Conservation (phyloP, 805 yeast genomes). For the Debaryomyces tyrocola region DNA sequence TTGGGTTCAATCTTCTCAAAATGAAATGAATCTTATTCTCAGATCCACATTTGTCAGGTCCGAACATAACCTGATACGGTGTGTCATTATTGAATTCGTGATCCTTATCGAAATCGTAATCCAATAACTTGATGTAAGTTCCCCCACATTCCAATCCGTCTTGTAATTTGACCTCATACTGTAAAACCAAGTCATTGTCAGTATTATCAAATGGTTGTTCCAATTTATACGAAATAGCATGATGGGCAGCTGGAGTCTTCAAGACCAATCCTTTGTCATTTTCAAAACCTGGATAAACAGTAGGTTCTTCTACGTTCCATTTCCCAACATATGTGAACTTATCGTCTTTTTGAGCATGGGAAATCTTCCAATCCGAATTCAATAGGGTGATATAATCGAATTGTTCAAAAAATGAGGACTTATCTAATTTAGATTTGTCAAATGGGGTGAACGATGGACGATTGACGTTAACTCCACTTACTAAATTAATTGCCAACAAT, state of each 20-base stretch:
- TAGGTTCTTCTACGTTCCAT: slow-evolving; percentile 66
- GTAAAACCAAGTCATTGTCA: slow-evolving; percentile 70
- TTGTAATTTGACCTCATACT: slow-evolving; percentile 87
- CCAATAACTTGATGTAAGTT: slow-evolving; percentile 77
- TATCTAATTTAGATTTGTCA: slow-evolving; percentile 30
- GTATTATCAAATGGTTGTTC: slow-evolving; percentile 58
- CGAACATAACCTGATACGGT: slow-evolving; percentile 87
- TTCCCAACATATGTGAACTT: slow-evolving; percentile 65
- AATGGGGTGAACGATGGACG: slow-evolving; percentile 31
- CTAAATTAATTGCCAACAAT: background rate
- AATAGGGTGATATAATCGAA: slow-evolving; percentile 36
- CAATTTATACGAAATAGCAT: slow-evolving; percentile 72
- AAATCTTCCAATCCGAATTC: slow-evolving; percentile 45
- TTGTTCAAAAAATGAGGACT: slow-evolving; percentile 64
- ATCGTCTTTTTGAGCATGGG: slow-evolving; percentile 53
- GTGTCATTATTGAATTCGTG: slow-evolving; percentile 61
- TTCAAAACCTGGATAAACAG: slow-evolving; percentile 53
- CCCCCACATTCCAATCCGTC: slow-evolving; percentile 84
- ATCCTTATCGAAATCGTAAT: slow-evolving; percentile 34
- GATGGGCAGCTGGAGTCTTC: slow-evolving; percentile 74
- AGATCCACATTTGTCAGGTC: slow-evolving; percentile 88
- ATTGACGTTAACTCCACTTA: background rate
- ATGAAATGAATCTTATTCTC: slow-evolving; percentile 81
- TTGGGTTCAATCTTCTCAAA: slow-evolving; percentile 56
- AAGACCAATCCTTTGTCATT: slow-evolving; percentile 78